These are phyloP conservation scores for Diaporthe vaccinii DNA, from an alignment of 2,329 filamentous ascomycete species.

Conservation along the genomic window DNA sequence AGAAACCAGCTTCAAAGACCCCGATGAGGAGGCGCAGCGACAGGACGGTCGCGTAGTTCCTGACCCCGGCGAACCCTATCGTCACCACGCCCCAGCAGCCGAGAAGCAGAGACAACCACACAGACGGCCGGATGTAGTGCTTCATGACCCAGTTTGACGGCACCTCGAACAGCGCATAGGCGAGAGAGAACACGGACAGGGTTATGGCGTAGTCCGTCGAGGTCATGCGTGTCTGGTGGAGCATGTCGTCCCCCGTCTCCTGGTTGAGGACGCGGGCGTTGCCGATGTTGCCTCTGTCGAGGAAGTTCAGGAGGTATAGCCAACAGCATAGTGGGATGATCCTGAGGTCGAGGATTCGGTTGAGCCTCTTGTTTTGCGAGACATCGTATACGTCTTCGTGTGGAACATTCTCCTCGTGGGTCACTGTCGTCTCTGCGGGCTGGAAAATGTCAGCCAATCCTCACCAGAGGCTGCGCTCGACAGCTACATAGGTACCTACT, in stretches of 20 bases:
- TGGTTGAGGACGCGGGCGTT: slow-evolving; percentile 51
- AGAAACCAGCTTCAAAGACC: slow-evolving; percentile 52
- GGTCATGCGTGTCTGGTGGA: slow-evolving; percentile 33
- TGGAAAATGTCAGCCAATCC: neutral
- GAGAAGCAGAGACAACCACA: slow-evolving; percentile 47
- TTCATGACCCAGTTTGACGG: slow-evolving; percentile 50
- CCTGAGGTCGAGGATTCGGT: slow-evolving; percentile 45
- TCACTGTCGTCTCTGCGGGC: neutral
- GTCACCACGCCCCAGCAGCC: slow-evolving; percentile 49
- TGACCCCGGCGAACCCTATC: slow-evolving; percentile 46
- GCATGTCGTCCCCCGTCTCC: slow-evolving; percentile 48
- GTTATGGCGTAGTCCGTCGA: slow-evolving; percentile 29
- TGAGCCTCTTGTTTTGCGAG: slow-evolving; percentile 37
- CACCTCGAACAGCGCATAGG: slow-evolving; percentile 51
- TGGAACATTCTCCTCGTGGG: neutral
- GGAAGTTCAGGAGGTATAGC: slow-evolving; percentile 47
- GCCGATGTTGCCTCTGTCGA: slow-evolving; percentile 49
- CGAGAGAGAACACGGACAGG: slow-evolving; percentile 47
- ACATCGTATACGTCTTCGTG: slow-evolving; percentile 1
- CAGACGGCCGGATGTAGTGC: slow-evolving; percentile 47
- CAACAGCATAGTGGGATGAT: slow-evolving; percentile 45
- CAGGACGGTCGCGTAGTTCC: slow-evolving; percentile 47
- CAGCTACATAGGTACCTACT: neutral
- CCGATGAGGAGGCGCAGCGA: slow-evolving; percentile 50
- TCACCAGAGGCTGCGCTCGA: neutral